A percentile compares a stretch with the other conserved stretches of the same genome.
Conservation (phyloP, 2,329 filamentous ascomycete genomes). For the Microthyrium microscopicum region DNA sequence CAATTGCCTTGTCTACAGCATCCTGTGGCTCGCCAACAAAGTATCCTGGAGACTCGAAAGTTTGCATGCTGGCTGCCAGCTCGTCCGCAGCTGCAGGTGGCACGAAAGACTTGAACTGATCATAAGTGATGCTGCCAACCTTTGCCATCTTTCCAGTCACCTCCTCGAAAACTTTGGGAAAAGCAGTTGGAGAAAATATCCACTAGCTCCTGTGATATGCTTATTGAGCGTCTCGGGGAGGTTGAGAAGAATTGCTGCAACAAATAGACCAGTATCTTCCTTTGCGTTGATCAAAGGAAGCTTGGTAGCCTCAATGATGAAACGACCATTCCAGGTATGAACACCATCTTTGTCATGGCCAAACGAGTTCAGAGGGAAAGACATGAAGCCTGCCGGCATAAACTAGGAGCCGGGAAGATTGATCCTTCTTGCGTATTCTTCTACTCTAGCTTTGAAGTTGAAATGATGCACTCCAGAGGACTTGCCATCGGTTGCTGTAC, state of each 20-base stretch:
- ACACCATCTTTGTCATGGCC: constrained; percentile 4
- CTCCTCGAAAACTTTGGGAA: constrained; percentile 21
- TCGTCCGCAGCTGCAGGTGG: constrained; percentile 29
- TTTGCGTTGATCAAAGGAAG: constrained; percentile 10
- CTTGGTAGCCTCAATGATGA: constrained; percentile 5
- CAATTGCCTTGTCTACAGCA: constrained; percentile 23
- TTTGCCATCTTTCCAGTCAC: constrained; percentile 19
- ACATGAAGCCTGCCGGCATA: constrained; percentile 14
- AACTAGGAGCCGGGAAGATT: constrained; percentile 11
- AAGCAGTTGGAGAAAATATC: constrained; percentile 13
- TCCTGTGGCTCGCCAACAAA: constrained; percentile 30
- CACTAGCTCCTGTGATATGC: constrained; percentile 25
- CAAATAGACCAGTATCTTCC: constrained; percentile 10
- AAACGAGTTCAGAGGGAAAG: constrained; percentile 5
- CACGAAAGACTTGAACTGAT: constrained; percentile 24
- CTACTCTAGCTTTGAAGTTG: constrained; percentile 21
- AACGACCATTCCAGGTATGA: constrained; percentile 3
- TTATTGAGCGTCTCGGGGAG: constrained; percentile 25
- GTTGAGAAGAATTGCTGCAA: constrained; percentile 15
- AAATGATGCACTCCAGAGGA: constrained; percentile 20
- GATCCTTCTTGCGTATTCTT: constrained; percentile 14
- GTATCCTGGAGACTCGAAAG: constrained; percentile 37
- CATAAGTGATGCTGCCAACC: constrained; percentile 21
- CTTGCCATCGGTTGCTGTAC: constrained; percentile 16
- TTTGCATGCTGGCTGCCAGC: constrained; percentile 35